Percentiles rank a stretch among this genome's conserved stretches.
Evolutionary conservation across 2,329 filamentous ascomycete species (phyloP).

Genomic region (Alternaria longipes): DNA sequence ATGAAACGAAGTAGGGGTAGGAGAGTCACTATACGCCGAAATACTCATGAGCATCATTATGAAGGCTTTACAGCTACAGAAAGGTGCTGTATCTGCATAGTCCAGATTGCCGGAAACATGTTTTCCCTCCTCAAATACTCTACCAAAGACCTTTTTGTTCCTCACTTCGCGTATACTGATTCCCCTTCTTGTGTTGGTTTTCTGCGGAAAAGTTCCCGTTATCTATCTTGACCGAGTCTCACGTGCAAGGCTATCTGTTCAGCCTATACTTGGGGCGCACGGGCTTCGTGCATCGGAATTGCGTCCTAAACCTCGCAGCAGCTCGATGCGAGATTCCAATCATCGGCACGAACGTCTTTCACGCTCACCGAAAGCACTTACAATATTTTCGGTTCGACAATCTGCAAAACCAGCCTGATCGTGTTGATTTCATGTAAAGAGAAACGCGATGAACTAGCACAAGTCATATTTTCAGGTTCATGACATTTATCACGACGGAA

Average conservation of each 20-base stretch:
- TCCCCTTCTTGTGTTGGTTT: background rate
- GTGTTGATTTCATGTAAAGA: background rate
- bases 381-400: background rate
- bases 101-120: background rate
- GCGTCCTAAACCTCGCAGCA: background rate
- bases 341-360: background rate
- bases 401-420: background rate
- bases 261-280: background rate
- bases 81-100: background rate
- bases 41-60: background rate
- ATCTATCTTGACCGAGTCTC: background rate
- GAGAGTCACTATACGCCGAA: background rate
- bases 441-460: background rate
- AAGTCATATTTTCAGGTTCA: background rate
- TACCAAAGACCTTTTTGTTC: background rate
- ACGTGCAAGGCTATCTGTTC: background rate
- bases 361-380: background rate
- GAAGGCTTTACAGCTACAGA: background rate
- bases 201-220: background rate
- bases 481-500: background rate
- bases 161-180: background rate
- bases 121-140: background rate
- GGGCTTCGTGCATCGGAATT: background rate
- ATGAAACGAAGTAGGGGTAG: background rate
- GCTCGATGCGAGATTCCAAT: background rate